These are phyloP conservation scores for Hansenula lynferdii DNA, from an alignment of 1,139 yeast genomes.

Conservation along the genomic window DNA sequence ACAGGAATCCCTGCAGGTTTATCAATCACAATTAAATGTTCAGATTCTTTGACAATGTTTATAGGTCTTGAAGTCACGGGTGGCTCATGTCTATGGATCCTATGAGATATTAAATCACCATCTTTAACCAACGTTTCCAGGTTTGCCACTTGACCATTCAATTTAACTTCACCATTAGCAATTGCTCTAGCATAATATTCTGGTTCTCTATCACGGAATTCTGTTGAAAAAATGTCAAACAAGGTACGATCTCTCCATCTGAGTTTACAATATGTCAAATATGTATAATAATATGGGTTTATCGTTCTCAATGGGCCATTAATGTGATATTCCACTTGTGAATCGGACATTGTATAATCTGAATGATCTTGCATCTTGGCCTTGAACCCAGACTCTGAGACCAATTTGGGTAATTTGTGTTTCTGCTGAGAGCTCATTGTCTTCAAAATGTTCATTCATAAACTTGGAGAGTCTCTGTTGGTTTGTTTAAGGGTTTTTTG, in stretches of 20 bases:
- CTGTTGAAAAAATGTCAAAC: constrained; percentile 74
- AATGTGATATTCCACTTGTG: constrained; percentile 27
- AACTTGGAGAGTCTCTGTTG: background rate
- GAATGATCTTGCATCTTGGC: constrained; percentile 22
- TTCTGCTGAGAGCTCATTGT: constrained; percentile 1
- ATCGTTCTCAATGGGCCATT: constrained; percentile 68
- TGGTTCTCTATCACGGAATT: constrained; percentile 77
- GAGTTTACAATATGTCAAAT: constrained; percentile 83
- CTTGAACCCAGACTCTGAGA: constrained; percentile 12
- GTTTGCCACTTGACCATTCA: constrained; percentile 63
- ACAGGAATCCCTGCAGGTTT: constrained; percentile 96
- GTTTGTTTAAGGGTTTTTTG: background rate
- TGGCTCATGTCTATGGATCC: constrained; percentile 88
- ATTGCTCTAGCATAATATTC: constrained; percentile 68
- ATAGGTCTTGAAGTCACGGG: constrained; percentile 73
- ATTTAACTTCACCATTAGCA: constrained; percentile 62
- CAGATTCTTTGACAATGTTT: constrained; percentile 73
- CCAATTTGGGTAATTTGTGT: background rate
- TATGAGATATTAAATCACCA: constrained; percentile 82
- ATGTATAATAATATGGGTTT: constrained; percentile 83
- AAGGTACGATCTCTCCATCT: constrained; percentile 86
- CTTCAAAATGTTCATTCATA: background rate
- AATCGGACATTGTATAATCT: constrained; percentile 26
- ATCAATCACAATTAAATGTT: constrained; percentile 77
- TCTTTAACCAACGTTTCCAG: constrained; percentile 65